Evolutionary conservation across 768 basidiomycete species (phyloP).

Genomic region (Lactifluus piperatus): DNA sequence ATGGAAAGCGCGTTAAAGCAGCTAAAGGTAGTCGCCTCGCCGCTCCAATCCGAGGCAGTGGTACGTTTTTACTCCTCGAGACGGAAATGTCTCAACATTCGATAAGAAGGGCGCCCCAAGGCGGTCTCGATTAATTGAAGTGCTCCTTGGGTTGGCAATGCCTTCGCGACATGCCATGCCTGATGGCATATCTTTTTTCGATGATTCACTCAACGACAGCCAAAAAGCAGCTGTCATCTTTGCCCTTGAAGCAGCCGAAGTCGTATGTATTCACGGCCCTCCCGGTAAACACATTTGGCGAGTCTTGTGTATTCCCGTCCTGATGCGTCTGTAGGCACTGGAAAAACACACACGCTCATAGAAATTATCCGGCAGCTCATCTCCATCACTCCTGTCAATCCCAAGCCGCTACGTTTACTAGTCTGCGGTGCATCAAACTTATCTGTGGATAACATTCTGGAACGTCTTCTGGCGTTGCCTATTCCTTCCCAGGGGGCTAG

Average conservation of each 20-base stretch:
- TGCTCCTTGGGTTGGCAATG: slow-evolving; percentile 58
- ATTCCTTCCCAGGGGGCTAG: slow-evolving; percentile 38
- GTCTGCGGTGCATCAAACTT: slow-evolving; percentile 93
- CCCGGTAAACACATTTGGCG: slow-evolving; percentile 47
- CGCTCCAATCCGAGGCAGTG: slow-evolving; percentile 6
- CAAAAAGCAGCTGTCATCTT: slow-evolving; percentile 81
- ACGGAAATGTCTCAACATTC: background rate
- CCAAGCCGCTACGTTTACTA: slow-evolving; percentile 54
- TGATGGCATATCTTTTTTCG: slow-evolving; percentile 54
- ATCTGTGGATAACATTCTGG: slow-evolving; percentile 92
- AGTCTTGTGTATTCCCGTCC: background rate
- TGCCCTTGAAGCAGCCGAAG: slow-evolving; percentile 68
- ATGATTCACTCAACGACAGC: slow-evolving; percentile 67
- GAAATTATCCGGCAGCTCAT: slow-evolving; percentile 87
- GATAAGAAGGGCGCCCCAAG: slow-evolving; percentile 29
- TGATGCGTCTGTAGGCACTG: slow-evolving; percentile 48
- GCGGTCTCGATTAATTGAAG: slow-evolving; percentile 43
- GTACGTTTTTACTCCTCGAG: background rate
- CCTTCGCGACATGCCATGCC: slow-evolving; percentile 35
- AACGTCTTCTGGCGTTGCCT: slow-evolving; percentile 66
- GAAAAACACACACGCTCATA: slow-evolving; percentile 93
- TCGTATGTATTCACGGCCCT: slow-evolving; percentile 96
- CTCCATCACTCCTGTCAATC: slow-evolving; percentile 35
- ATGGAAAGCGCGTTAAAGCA: slow-evolving; percentile 81
- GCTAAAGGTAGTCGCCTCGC: slow-evolving; percentile 34